Percentiles rank a stretch among this genome's conserved stretches.
Evolutionary conservation across 495 filamentous ascomycete species (phyloP).

Genomic region (Pseudevernia furfuracea): DNA sequence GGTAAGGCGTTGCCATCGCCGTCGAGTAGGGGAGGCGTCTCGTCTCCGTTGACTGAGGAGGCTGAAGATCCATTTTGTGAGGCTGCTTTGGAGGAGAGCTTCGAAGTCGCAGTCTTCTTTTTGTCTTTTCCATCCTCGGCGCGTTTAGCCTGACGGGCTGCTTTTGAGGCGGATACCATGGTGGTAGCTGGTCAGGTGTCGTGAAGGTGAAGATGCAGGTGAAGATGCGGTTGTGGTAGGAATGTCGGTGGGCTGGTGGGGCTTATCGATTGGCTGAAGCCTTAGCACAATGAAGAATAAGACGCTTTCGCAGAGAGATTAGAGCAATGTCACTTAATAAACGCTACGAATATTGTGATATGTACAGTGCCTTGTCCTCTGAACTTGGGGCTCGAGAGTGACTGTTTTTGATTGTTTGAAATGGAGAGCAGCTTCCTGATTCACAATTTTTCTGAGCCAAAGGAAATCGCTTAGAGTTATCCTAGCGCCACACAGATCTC

Average conservation of each 20-base stretch:
- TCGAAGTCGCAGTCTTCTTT: slow-evolving; percentile 66
- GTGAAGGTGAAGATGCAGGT: slow-evolving; percentile 11
- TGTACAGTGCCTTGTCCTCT: not conserved
- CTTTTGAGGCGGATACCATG: slow-evolving; percentile 95
- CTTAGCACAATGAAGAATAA: not conserved
- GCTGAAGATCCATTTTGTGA: slow-evolving; percentile 59
- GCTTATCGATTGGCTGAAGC: slow-evolving; percentile 20
- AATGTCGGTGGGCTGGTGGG: slow-evolving; percentile 33
- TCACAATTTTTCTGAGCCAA: not conserved
- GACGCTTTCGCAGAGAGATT: not conserved
- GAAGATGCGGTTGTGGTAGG: slow-evolving; percentile 15
- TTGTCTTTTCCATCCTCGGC: slow-evolving; percentile 61
- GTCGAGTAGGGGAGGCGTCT: slow-evolving; percentile 52
- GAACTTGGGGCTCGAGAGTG: not conserved
- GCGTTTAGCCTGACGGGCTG: slow-evolving; percentile 93
- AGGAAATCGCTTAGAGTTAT: not conserved
- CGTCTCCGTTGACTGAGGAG: slow-evolving; percentile 62
- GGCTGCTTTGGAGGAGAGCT: slow-evolving; percentile 55
- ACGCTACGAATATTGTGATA: not conserved
- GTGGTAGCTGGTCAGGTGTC: slow-evolving; percentile 23
- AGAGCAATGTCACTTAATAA: not conserved
- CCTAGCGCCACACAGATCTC: not conserved
- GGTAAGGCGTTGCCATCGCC: slow-evolving; percentile 50
- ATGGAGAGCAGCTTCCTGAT: not conserved
- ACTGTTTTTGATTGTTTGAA: not conserved